These are phyloP conservation scores for Handroanthus guayacan DNA, from an alignment of 257 asterid species.

Conservation along the genomic window DNA sequence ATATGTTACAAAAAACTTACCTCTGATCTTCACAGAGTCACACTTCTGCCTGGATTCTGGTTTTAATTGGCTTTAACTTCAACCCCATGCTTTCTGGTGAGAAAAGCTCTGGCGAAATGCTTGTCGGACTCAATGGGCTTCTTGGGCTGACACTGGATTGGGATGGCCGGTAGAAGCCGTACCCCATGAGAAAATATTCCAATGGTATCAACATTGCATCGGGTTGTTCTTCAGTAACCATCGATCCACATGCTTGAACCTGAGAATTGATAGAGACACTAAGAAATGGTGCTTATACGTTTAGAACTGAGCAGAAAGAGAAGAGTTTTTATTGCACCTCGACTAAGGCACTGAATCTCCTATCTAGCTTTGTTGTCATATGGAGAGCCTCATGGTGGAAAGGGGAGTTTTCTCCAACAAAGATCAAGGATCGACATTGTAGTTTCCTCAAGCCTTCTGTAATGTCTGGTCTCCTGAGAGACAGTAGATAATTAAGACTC, in stretches of 20 bases:
- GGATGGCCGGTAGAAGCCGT: conserved; percentile 62
- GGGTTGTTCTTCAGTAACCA: conserved; percentile 76
- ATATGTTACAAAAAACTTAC: conserved; percentile 38
- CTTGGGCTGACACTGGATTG: conserved; percentile 64
- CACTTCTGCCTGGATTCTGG: conserved; percentile 42
- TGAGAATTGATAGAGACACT: conserved; percentile 18
- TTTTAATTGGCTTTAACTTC: conserved; percentile 72
- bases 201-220: conserved; percentile 70
- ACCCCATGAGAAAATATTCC: conserved; percentile 70
- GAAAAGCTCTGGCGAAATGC: conserved; percentile 72
- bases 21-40: conserved; percentile 32
- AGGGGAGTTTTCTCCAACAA: conserved; percentile 69
- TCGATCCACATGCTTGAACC: conserved; percentile 78
- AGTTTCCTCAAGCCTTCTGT: conserved; percentile 56
- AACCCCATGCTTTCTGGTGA: conserved; percentile 84
- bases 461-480: conserved; percentile 66
- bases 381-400: conserved; percentile 67
- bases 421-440: conserved; percentile 60
- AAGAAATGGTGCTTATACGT: not conserved
- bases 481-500: not conserved
- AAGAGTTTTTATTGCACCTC: conserved; percentile 49
- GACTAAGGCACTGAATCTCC: conserved; percentile 69
- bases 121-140: conserved; percentile 73
- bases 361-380: conserved; percentile 69
- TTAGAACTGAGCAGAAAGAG: not conserved